These are phyloP conservation scores for Dipodascopsis uninucleata DNA, from an alignment of 805 yeast species.

Conservation along the genomic window DNA sequence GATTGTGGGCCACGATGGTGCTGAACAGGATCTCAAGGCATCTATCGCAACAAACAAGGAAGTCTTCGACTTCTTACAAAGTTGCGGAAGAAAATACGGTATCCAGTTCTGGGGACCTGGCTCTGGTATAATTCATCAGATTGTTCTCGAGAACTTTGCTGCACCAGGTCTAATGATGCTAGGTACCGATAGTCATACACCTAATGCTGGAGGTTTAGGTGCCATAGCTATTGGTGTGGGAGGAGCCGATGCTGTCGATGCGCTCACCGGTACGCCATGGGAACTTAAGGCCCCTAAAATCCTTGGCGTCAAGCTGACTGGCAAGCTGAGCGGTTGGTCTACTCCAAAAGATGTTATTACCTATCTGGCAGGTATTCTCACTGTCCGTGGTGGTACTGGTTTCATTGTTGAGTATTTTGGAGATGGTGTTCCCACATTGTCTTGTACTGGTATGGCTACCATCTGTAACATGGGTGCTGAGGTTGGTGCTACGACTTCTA, in stretches of 20 bases:
- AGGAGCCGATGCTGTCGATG: constrained; percentile 99
- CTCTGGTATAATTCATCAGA: constrained; percentile 97
- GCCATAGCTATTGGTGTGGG: constrained; percentile 98
- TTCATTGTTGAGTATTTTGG: constrained; percentile 94
- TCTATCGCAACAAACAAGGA: constrained; percentile 89
- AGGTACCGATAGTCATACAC: constrained; percentile 97
- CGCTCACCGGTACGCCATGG: constrained; percentile 91
- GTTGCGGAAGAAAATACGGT: constrained; percentile 92
- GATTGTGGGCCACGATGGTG: constrained; percentile 94
- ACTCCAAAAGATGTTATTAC: constrained; percentile 95
- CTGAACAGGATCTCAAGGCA: constrained; percentile 74
- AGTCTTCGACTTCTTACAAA: constrained; percentile 84
- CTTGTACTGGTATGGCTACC: constrained; percentile 99
- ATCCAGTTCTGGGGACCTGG: constrained; percentile 99
- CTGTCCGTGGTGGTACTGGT: constrained; percentile 98
- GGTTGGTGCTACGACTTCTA: constrained; percentile 97
- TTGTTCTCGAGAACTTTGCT: constrained; percentile 91
- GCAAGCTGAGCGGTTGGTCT: constrained; percentile 90
- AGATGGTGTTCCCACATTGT: constrained; percentile 85
- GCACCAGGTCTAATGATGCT: constrained; percentile 96
- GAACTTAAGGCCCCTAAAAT: constrained; percentile 96
- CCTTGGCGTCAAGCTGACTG: constrained; percentile 91
- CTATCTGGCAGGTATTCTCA: constrained; percentile 86
- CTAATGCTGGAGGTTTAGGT: constrained; percentile 98
- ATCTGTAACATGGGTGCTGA: constrained; percentile 99